Evolutionary conservation across 148 eudicot species (phyloP), one percentile per base, ranked within the genome.

Genomic region (Suaeda aralocaspica): DNA sequence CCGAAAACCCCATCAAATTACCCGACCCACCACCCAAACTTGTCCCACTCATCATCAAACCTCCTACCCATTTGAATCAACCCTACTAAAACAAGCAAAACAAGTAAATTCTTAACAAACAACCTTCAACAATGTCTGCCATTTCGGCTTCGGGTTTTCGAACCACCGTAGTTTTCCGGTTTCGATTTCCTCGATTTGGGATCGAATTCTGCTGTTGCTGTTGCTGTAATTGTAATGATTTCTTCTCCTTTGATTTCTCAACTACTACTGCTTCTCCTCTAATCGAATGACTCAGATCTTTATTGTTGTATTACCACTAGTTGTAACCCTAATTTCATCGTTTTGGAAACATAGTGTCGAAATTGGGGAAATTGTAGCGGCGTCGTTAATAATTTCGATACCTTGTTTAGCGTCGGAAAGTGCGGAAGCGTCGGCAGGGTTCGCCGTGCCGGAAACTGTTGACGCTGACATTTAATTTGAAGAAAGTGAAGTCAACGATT

Each of bases 391-490:
- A n/a, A 86, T 41, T 21, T 82, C 91, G 3, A 82, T 30, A 48
- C 66, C 72, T 65, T 82, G 64, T 39, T 80, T 84, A 63, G 82
- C 78, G 42, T 92, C 93, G 65, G 63, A 36, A 34, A 78, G 48
- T 59, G 78, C 77, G 0, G 80, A 72, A 0, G 79, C 94, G 76
- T 26, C 98, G 96, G 33, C 91, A 22, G 89, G 81, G 73, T 90
- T 86, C 21, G 91, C 89, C 49, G 90, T 82, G 57, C 80, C 85
- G 9, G 97, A 89, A 56, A 88, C 81, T 7, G 92, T 92, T 11
- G 98, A 92, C 6, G 92, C 86, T 9, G 98, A 88, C 98, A 92
- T 92, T 39, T 0, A 22, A 59, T 16, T 22, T 28, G 57, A 48
- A 64, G 10, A 21, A 51, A 24, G 48, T 21, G 14, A 28, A 73